These are phyloP conservation scores for Xylaria bambusicola DNA, from an alignment of 495 filamentous ascomycete species.

Conservation along the genomic window DNA sequence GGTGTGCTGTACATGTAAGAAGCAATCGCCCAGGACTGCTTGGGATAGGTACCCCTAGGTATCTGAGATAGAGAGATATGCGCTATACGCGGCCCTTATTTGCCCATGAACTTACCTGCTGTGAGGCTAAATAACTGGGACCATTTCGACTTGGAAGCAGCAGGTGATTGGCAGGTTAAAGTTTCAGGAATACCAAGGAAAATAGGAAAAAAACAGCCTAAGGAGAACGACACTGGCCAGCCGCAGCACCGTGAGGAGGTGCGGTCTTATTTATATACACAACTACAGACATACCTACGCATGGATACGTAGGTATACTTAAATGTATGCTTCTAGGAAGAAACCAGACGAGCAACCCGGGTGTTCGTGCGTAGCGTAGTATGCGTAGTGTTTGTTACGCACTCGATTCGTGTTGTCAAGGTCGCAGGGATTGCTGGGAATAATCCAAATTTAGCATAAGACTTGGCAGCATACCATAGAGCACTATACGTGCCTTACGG, in stretches of 20 bases:
- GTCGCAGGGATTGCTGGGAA: too few species aligned
- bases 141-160: background rate
- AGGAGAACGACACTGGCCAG: background rate
- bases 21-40: too few species aligned
- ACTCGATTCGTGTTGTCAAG: too few species aligned
- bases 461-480: slow-evolving; percentile 4
- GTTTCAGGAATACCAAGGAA: slow-evolving; percentile 10
- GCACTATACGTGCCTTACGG: too few species aligned
- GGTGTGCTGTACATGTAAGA: too few species aligned
- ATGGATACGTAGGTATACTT: too few species aligned
- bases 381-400: too few species aligned
- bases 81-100: background rate
- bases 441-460: slow-evolving; percentile 15
- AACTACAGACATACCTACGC: too few species aligned
- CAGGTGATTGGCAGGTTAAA: background rate
- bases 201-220: background rate
- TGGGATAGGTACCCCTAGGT: too few species aligned
- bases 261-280: background rate
- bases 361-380: background rate
- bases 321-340: too few species aligned
- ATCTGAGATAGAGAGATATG: too few species aligned
- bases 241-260: background rate
- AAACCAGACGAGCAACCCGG: background rate
- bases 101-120: background rate
- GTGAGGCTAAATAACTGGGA: background rate